Evolutionary conservation across 805 yeast genomes (phyloP), one percentile per base, ranked within the genome.

Genomic region (Myxozyma sirexii): DNA sequence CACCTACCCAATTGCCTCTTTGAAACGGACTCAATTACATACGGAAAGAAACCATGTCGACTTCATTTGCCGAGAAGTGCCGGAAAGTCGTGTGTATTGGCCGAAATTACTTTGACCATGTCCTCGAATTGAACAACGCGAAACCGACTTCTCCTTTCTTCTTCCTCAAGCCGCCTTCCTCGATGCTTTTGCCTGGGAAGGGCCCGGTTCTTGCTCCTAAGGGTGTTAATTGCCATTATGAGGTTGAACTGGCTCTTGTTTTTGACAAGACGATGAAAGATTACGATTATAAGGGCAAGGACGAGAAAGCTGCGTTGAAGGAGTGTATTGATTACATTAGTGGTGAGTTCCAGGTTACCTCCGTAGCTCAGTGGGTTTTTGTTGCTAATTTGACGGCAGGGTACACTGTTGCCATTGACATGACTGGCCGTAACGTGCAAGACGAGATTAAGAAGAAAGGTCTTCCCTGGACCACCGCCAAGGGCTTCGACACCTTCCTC

Each of bases 361-460:
- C n/a, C n/a, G n/a, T n/a, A n/a, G n/a, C n/a, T n/a, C n/a, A n/a
- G n/a, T n/a, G n/a, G n/a, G n/a, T n/a, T n/a, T n/a, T n/a, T n/a
- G n/a, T n/a, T n/a, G n/a, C n/a, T n/a, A n/a, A n/a, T n/a, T n/a
- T n/a, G n/a, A n/a, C n/a, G n/a, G n/a, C 27, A 66, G 70, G 70
- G 12, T 90, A 92, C 69, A 88, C 96, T 0, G 78, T 94, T 63
- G 92, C 97, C 0, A 82, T 94, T 49, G 99, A 94, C 72, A 80
- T 94, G 81, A 94, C 99, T 6, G 98, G 97, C 0, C 83, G 99
- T 73, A 90, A 92, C 70, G 96, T 94, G 31, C 99, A 94, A 75
- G 92, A 88, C 70, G 97, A 85, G 69, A 97, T 97, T 38, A 94
- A 94, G 75, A 82, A 81, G 75, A 90, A 90, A 74, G 98, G 98